Conservation (phyloP, 108 stramenopile genomes). For the Phaeodactylum tricornutum region DNA sequence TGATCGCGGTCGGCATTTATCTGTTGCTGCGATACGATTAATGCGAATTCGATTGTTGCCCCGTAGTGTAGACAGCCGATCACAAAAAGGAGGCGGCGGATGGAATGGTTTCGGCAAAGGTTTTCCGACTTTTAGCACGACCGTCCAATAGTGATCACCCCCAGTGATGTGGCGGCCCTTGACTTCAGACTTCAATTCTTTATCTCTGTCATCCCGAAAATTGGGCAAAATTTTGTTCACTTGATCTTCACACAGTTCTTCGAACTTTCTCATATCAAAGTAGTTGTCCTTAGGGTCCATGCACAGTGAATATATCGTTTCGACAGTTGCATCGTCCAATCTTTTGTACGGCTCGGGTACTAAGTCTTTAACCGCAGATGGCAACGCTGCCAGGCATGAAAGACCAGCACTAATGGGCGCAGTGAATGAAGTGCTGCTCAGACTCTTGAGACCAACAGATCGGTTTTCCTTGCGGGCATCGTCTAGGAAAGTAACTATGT, state of each 20-base stretch:
- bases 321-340: slow-evolving; percentile 39
- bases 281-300: slow-evolving; percentile 38
- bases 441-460: slow-evolving; percentile 12
- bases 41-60: background rate
- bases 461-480: slow-evolving; percentile 13
- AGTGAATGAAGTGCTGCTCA: slow-evolving; percentile 13
- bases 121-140: slow-evolving; percentile 17
- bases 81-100: slow-evolving; percentile 51
- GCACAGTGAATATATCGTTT: slow-evolving; percentile 51
- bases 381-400: slow-evolving; percentile 68
- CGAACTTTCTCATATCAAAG: slow-evolving; percentile 51
- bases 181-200: background rate
- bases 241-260: slow-evolving; percentile 27
- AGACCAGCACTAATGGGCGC: slow-evolving; percentile 52
- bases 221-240: slow-evolving; percentile 6
- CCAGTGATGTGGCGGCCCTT: background rate
- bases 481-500: slow-evolving; percentile 27
- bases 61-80: slow-evolving; percentile 1
- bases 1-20: background rate
- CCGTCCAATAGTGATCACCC: slow-evolving; percentile 50
- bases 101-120: slow-evolving; percentile 30
- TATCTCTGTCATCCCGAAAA: background rate
- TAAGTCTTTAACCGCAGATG: slow-evolving; percentile 46
- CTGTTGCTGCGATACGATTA: background rate
- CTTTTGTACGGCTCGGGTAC: slow-evolving; percentile 57